A percentile compares a stretch with the other conserved stretches of the same genome.
phyloP scores from a whole-genome alignment of 2,329 filamentous ascomycete species.

The Paraphoma sp. region DNA sequence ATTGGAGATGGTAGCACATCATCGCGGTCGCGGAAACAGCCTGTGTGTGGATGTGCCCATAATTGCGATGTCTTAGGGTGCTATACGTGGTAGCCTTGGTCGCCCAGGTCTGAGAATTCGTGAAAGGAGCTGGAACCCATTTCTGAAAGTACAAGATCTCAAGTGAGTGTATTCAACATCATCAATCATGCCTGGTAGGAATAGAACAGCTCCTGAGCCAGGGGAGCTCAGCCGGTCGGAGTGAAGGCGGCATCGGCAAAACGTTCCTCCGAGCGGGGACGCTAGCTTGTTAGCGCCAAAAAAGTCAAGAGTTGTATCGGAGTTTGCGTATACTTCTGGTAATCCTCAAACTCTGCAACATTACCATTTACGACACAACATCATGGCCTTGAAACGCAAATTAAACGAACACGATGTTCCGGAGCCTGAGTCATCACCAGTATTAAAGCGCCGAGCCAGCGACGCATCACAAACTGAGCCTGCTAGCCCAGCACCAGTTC shows the following conservation, averaged over 20 bases:
- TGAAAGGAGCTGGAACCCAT: no score
- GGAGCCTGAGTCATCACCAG: constrained; percentile 36
- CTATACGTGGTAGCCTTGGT: no score
- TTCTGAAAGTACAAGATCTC: no score
- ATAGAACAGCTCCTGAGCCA: no score
- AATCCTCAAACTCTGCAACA: not conserved
- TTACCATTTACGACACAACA: not conserved
- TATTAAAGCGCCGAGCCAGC: constrained; percentile 24
- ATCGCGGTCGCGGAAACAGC: no score
- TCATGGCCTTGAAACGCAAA: constrained; percentile 53
- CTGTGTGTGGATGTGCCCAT: no score
- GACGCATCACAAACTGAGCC: constrained; percentile 28
- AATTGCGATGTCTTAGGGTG: no score
- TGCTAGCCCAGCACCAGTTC: constrained; percentile 14
- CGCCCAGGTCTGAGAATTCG: no score
- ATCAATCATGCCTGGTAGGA: no score
- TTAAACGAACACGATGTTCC: constrained; percentile 57
- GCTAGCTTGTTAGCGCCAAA: not conserved
- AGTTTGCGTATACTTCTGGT: not conserved
- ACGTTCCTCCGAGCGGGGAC: not conserved
- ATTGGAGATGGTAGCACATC: no score
- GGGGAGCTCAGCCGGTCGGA: no score
- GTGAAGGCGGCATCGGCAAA: not conserved
- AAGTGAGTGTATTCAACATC: no score
- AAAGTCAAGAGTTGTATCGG: not conserved